Evolutionary conservation across 331 rosid genomes (phyloP).

Genomic region (Acacia pycnantha): DNA sequence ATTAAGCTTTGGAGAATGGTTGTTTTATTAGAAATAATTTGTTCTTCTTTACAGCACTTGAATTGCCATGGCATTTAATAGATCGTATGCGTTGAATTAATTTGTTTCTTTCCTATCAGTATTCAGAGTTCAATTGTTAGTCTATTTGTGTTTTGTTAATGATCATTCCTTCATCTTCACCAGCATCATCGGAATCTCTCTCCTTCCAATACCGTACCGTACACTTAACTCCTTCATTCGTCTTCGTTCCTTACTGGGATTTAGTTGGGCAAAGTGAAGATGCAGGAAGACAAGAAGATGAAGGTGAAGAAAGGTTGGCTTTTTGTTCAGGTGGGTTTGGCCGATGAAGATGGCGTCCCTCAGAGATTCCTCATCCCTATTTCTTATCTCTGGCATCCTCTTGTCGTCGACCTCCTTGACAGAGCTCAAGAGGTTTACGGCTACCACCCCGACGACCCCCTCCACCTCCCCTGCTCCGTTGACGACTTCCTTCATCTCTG

Average conservation of each 20-base stretch:
- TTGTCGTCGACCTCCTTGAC: conserved; percentile 51
- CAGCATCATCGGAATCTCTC: not conserved
- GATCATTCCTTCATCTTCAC: too few relatives aligned
- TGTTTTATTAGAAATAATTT: too few relatives aligned
- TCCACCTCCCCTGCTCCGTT: conserved; percentile 52
- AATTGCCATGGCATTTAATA: too few relatives aligned
- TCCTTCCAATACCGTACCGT: not conserved
- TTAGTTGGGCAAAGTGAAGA: not conserved
- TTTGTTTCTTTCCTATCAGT: too few relatives aligned
- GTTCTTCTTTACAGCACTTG: too few relatives aligned
- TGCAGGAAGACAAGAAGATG: conserved; percentile 57
- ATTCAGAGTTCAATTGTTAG: too few relatives aligned
- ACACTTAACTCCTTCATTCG: not conserved
- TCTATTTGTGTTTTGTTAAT: too few relatives aligned
- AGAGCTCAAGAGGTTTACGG: conserved; percentile 61
- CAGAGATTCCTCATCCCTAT: conserved; percentile 57
- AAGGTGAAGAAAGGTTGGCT: conserved; percentile 75
- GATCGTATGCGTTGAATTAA: too few relatives aligned
- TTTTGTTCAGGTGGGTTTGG: conserved; percentile 51
- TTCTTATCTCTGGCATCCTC: conserved; percentile 57
- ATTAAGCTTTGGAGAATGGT: too few relatives aligned
- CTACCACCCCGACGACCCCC: conserved; percentile 59
- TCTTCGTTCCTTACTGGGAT: not conserved
- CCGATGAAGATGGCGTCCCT: conserved; percentile 37
- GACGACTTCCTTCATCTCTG: conserved; percentile 67